phyloP scores from a whole-genome alignment of 78 protist species.

The Dictyostelium capitatum region DNA sequence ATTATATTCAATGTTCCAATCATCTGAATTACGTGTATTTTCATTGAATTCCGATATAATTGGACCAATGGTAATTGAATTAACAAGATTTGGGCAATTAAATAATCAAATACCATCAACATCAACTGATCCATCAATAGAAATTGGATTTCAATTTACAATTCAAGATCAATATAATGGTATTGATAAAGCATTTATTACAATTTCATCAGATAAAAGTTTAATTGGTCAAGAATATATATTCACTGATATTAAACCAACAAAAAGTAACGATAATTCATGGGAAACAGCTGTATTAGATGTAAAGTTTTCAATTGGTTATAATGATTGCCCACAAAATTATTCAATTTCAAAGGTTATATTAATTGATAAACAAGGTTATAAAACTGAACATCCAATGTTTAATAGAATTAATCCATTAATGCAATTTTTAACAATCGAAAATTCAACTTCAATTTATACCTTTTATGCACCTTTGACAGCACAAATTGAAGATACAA shows the following conservation, averaged over 20 bases:
- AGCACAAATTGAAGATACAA: not conserved
- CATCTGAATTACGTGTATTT: not conserved
- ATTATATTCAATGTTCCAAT: not conserved
- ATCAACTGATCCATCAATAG: not conserved
- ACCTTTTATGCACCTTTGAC: too few relatives aligned
- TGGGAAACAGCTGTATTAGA: not conserved
- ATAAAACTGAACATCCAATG: not conserved
- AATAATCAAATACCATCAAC: not conserved
- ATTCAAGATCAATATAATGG: not conserved
- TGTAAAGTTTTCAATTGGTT: not conserved
- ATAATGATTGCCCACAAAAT: not conserved
- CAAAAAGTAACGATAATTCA: too few relatives aligned
- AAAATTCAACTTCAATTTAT: too few relatives aligned
- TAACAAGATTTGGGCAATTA: too few relatives aligned
- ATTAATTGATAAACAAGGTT: not conserved
- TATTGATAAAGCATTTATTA: not conserved
- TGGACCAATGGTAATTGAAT: not conserved
- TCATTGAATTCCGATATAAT: not conserved
- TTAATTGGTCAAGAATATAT: too few relatives aligned
- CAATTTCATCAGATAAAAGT: not conserved
- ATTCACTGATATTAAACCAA: not conserved
- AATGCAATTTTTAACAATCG: not conserved
- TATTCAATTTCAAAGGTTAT: not conserved
- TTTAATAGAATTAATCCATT: not conserved
- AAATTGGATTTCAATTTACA: not conserved